These are phyloP conservation scores for Hypoxylon sp. DNA, from an alignment of 2,329 filamentous ascomycete genomes.

Conservation along the genomic window DNA sequence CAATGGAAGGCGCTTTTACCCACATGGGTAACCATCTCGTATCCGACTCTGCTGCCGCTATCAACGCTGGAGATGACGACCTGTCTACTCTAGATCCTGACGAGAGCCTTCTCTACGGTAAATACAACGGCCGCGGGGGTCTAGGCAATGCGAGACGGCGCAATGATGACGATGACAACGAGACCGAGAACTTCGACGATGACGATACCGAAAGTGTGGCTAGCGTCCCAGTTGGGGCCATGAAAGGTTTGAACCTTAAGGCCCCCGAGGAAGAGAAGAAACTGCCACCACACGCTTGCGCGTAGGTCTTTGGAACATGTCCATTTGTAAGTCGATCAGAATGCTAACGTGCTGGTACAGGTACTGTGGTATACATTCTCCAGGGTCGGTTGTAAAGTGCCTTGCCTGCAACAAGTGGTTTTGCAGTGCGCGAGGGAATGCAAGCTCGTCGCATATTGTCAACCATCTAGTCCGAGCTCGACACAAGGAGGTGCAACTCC, in stretches of 20 bases:
- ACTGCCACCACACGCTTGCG: conserved; percentile 94
- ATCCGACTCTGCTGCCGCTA: conserved; percentile 85
- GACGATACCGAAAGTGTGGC: conserved; percentile 84
- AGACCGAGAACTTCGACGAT: conserved; percentile 85
- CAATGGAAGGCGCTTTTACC: conserved; percentile 90
- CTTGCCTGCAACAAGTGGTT: conserved; percentile 98
- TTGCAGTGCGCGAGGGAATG: conserved; percentile 96
- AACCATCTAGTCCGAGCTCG: conserved; percentile 97
- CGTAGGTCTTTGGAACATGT: conserved; percentile 70
- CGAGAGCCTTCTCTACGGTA: conserved; percentile 83
- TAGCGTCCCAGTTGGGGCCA: conserved; percentile 83
- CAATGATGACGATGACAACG: conserved; percentile 91
- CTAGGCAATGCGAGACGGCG: conserved; percentile 68
- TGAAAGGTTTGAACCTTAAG: conserved; percentile 73
- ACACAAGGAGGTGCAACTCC: conserved; percentile 98
- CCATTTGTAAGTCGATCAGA: conserved; percentile 24
- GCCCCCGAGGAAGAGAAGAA: conserved; percentile 85
- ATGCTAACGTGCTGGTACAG: conserved; percentile 62
- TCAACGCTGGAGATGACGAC: conserved; percentile 87
- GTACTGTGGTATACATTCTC: conserved; percentile 97
- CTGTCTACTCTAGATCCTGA: conserved; percentile 80
- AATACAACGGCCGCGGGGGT: conserved; percentile 72
- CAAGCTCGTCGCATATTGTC: conserved; percentile 96
- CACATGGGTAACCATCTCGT: conserved; percentile 89
- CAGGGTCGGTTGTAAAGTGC: conserved; percentile 96